Conservation (phyloP, 1,284 basidiomycete species). For the Tetrapyrgos nigripes region DNA sequence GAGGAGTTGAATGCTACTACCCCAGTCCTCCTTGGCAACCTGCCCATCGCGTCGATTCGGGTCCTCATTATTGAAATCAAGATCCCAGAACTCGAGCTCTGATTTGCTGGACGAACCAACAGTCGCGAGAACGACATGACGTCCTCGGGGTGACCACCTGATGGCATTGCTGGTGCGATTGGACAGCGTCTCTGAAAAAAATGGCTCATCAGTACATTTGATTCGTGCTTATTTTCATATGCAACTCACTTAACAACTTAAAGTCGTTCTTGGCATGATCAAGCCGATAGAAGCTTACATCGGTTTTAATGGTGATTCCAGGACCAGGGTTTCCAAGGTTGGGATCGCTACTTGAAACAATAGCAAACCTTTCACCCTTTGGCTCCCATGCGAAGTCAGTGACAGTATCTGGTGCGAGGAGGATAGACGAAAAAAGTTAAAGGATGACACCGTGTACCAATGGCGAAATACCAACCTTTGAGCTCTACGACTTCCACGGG, state of each 20-base stretch:
- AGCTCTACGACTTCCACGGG: slow-evolving; percentile 98
- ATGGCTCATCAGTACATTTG: slow-evolving; percentile 13
- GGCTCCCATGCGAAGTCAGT: slow-evolving; percentile 99
- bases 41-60: slow-evolving; percentile 64
- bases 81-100: slow-evolving; percentile 99
- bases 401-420: slow-evolving; percentile 76
- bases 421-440: slow-evolving; percentile 1
- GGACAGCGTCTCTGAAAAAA: slow-evolving; percentile 72
- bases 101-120: slow-evolving; percentile 96
- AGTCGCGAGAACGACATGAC: slow-evolving; percentile 95
- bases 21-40: slow-evolving; percentile 77
- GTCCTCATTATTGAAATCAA: slow-evolving; percentile 90
- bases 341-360: slow-evolving; percentile 94
- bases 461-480: slow-evolving; percentile 67
- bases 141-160: slow-evolving; percentile 96
- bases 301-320: slow-evolving; percentile 94
- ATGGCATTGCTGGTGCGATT: slow-evolving; percentile 94
- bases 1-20: slow-evolving; percentile 87
- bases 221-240: slow-evolving; percentile 13
- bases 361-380: slow-evolving; percentile 93
- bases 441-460: slow-evolving; percentile 16
- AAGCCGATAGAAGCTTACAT: slow-evolving; percentile 96
- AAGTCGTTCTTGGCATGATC: slow-evolving; percentile 96
- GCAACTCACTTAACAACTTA: slow-evolving; percentile 77
- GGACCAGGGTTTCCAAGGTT: slow-evolving; percentile 90